A percentile compares a stretch with the other conserved stretches of the same genome.
Evolutionary conservation across 129 eudicot genomes (phyloP).

Genomic region (Cynara cardunculus): DNA sequence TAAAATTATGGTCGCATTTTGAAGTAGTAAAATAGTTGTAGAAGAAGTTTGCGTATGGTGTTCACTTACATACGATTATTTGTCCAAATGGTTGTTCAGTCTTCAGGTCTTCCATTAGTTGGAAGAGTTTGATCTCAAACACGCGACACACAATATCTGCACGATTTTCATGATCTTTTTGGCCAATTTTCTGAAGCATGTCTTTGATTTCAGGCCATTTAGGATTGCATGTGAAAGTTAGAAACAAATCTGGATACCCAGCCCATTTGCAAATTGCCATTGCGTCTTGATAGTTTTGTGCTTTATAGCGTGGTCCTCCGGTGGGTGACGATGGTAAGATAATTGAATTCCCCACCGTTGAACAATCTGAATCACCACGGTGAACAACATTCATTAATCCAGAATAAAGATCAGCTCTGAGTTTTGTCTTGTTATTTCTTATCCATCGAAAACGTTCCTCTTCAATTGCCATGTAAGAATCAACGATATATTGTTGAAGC

Average conservation of each 20-base stretch:
- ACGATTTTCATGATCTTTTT: background rate
- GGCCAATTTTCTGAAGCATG: background rate
- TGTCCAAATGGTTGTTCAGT: background rate
- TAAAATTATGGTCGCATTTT: background rate
- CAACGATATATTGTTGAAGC: background rate
- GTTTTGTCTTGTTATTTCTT: background rate
- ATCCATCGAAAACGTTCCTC: background rate
- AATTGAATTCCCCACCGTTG: background rate
- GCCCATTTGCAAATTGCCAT: constrained; percentile 12
- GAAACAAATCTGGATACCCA: background rate
- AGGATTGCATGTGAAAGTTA: background rate
- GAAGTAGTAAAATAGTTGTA: background rate
- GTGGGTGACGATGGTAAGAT: background rate
- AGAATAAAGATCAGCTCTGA: background rate
- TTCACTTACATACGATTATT: background rate
- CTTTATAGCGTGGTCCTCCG: background rate
- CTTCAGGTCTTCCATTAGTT: background rate
- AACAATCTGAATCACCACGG: background rate
- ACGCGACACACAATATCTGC: background rate
- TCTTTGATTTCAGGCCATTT: background rate
- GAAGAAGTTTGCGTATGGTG: background rate
- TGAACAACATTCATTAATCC: background rate
- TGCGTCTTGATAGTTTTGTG: constrained; percentile 1
- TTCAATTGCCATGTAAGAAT: background rate
- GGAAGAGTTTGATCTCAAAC: background rate